Conservation (phyloP, 768 basidiomycete genomes). For the Amanita subjunquillea region DNA sequence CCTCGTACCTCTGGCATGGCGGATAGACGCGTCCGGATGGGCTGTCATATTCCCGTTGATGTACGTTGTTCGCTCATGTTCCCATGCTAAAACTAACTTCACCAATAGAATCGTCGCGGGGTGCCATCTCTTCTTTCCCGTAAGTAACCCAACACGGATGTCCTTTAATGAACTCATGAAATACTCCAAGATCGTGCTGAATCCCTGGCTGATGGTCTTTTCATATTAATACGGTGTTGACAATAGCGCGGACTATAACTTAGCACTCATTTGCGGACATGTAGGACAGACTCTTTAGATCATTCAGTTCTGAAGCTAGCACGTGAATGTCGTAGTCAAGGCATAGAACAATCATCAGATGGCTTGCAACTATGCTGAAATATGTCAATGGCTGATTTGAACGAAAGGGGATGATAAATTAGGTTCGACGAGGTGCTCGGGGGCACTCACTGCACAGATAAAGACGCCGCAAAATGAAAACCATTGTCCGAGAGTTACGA, state of each 20-base stretch:
- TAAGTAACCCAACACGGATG: slow-evolving; percentile 19
- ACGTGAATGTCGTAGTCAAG: not conserved
- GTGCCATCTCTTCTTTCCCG: slow-evolving; percentile 66
- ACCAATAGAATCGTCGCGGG: slow-evolving; percentile 44
- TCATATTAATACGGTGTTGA: slow-evolving; percentile 31
- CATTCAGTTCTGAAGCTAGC: not conserved
- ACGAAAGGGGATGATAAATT: too few species aligned
- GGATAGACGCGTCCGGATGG: slow-evolving; percentile 45
- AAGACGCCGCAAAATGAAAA: too few species aligned
- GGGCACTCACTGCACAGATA: too few species aligned
- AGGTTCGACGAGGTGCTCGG: too few species aligned
- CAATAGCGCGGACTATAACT: too few species aligned
- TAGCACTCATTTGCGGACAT: not conserved
- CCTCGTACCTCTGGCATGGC: slow-evolving; percentile 48
- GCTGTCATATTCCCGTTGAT: slow-evolving; percentile 69
- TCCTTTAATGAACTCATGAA: not conserved
- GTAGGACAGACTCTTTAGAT: not conserved
- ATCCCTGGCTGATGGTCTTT: slow-evolving; percentile 58
- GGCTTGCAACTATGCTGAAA: too few species aligned
- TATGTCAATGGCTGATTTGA: too few species aligned
- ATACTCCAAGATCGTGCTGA: slow-evolving; percentile 26
- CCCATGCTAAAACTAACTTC: not conserved
- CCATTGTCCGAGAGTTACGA: too few species aligned
- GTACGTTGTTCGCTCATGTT: slow-evolving; percentile 19
- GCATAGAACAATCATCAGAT: not conserved